phyloP scores from a whole-genome alignment of 164 flowering plant genomes.

The Annona squamosa region DNA sequence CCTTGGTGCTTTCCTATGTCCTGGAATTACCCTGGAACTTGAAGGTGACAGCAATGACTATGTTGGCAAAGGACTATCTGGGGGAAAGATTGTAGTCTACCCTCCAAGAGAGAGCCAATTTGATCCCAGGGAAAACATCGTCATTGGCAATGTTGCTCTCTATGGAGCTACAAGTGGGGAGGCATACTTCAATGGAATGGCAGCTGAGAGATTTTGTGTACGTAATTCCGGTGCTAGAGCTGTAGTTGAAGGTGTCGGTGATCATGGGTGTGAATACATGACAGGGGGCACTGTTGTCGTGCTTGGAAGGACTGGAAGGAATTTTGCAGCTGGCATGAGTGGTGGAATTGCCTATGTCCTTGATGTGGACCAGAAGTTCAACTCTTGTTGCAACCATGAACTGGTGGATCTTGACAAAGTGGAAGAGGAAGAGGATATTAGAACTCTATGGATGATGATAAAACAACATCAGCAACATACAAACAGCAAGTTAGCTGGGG shows the following conservation, averaged over 20 bases:
- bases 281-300: slow-evolving; percentile 97
- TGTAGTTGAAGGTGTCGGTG: slow-evolving; percentile 98
- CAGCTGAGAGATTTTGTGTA: slow-evolving; percentile 98
- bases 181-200: slow-evolving; percentile 99
- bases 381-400: slow-evolving; percentile 72
- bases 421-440: slow-evolving; percentile 83
- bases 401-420: slow-evolving; percentile 97
- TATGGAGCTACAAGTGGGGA: slow-evolving; percentile 96
- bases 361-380: slow-evolving; percentile 65
- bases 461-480: slow-evolving; percentile 98
- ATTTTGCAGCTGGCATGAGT: slow-evolving; percentile 99
- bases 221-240: slow-evolving; percentile 97
- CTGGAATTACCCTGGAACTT: slow-evolving; percentile 88
- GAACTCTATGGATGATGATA: slow-evolving; percentile 81
- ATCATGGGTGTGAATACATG: slow-evolving; percentile 99
- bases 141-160: slow-evolving; percentile 96
- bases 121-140: slow-evolving; percentile 96
- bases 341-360: slow-evolving; percentile 98
- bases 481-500: slow-evolving; percentile 66
- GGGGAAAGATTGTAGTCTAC: slow-evolving; percentile 93
- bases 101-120: slow-evolving; percentile 80
- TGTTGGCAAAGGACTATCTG: slow-evolving; percentile 97
- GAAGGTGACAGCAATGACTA: slow-evolving; percentile 99
- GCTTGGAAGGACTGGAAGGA: slow-evolving; percentile 93
- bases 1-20: slow-evolving; percentile 92